Conservation (phyloP, 2,329 filamentous ascomycete genomes). For the Colletotrichum siamense region DNA sequence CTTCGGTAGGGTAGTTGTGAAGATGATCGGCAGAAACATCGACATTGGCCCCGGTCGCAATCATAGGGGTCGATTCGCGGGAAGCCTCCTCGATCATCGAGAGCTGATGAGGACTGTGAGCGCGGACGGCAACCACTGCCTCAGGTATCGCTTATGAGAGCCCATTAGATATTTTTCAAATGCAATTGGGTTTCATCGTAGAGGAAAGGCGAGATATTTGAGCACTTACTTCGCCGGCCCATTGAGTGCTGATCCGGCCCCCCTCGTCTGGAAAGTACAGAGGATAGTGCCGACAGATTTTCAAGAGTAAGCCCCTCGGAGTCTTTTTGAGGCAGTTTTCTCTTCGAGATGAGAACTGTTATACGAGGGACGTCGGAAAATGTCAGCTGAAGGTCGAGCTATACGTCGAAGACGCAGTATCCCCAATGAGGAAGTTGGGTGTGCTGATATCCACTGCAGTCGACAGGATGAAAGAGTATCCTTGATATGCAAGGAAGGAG, state of each 20-base stretch:
- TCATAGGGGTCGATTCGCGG: neutral
- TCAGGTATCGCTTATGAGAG: neutral
- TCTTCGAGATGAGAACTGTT: neutral
- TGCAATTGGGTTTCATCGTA: neutral
- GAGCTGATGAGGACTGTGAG: conserved; percentile 11
- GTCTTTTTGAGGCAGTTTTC: neutral
- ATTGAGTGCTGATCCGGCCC: neutral
- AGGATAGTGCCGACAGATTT: neutral
- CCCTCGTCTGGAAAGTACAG: neutral
- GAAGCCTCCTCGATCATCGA: conserved; percentile 19
- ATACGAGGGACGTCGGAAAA: neutral
- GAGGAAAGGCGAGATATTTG: neutral
- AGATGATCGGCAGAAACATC: neutral
- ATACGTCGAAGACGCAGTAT: neutral
- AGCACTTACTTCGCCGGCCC: neutral
- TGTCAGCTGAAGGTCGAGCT: neutral
- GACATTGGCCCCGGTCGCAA: neutral
- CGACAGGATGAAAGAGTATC: neutral
- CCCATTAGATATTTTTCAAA: neutral
- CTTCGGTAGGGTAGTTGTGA: neutral
- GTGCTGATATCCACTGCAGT: neutral
- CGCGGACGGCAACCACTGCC: neutral
- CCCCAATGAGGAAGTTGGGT: neutral
- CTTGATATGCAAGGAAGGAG: neutral
- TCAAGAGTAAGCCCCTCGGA: neutral